Percentiles rank a stretch among this genome's conserved stretches.
These are phyloP conservation scores for Phyllosticta citrichinensis DNA, from an alignment of 2,329 filamentous ascomycete species.

Conservation along the genomic window DNA sequence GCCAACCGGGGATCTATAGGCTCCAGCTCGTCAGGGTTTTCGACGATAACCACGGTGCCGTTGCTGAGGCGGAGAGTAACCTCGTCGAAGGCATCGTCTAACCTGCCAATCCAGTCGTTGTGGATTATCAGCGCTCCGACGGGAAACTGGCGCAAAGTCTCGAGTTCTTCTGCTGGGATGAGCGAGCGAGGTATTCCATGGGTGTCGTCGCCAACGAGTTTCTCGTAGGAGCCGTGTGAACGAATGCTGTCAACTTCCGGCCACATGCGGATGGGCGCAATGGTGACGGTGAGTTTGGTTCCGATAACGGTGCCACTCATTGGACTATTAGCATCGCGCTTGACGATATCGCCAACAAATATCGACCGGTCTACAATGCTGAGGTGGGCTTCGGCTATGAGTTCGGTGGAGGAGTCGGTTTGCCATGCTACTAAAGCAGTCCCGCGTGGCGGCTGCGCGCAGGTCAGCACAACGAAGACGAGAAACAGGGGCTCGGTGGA, in stretches of 20 bases:
- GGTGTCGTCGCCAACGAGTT: conserved; percentile 11
- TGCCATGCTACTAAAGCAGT: conserved; percentile 43
- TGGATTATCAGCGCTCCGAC: conserved; percentile 46
- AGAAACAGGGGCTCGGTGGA: too few species aligned
- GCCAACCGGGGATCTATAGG: conserved; percentile 26
- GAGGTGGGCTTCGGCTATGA: conserved; percentile 35
- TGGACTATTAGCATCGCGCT: conserved; percentile 36
- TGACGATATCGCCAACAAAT: conserved; percentile 47
- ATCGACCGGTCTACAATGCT: conserved; percentile 44
- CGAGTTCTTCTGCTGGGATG: conserved; percentile 37
- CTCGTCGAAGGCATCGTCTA: conserved; percentile 40
- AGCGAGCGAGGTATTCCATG: conserved; percentile 19
- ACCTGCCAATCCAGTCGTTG: conserved; percentile 45
- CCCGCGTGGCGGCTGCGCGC: conserved; percentile 36
- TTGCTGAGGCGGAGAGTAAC: conserved; percentile 43
- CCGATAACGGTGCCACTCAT: conserved; percentile 47
- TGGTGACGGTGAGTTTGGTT: conserved; percentile 36
- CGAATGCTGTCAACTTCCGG: conserved; percentile 7
- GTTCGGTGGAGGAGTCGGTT: conserved; percentile 30
- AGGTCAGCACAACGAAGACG: neutral
- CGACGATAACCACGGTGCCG: conserved; percentile 44
- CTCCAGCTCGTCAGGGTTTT: conserved; percentile 34
- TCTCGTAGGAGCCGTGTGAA: conserved; percentile 16
- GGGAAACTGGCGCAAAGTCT: conserved; percentile 34
- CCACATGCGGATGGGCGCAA: conserved; percentile 24